Evolutionary conservation across 768 basidiomycete species (phyloP).

Genomic region (Multifurca ochricompacta): DNA sequence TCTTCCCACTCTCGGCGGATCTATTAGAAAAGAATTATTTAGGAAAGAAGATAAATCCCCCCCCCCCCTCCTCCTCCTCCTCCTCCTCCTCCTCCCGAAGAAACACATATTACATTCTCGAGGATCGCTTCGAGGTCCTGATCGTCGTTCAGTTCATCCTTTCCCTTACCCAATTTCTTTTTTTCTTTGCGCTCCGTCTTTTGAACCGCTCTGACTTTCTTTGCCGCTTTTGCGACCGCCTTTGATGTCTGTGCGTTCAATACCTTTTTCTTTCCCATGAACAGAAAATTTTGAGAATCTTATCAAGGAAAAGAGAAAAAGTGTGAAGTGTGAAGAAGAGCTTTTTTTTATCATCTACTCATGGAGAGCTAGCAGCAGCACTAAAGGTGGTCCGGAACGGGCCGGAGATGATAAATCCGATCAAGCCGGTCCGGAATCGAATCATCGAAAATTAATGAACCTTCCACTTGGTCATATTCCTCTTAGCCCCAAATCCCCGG

Average conservation of each 20-base stretch:
- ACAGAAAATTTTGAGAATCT: too few species aligned
- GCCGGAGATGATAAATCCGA: too few species aligned
- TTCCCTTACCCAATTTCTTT: slow-evolving; percentile 47
- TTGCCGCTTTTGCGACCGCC: slow-evolving; percentile 45
- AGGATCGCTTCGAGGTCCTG: slow-evolving; percentile 81
- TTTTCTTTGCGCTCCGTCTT: slow-evolving; percentile 65
- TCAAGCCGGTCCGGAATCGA: background rate
- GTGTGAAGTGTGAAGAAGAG: too few species aligned
- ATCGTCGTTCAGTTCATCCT: slow-evolving; percentile 50
- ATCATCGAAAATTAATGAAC: background rate
- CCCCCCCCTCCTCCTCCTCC: too few species aligned
- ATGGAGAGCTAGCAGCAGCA: too few species aligned
- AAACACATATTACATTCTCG: slow-evolving; percentile 75
- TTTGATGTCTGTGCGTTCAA: slow-evolving; percentile 29
- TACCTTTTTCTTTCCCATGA: slow-evolving; percentile 50
- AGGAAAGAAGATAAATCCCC: too few species aligned
- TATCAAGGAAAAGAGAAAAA: too few species aligned
- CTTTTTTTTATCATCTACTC: too few species aligned
- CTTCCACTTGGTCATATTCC: background rate
- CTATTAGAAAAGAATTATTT: slow-evolving; percentile 36
- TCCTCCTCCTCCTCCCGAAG: too few species aligned
- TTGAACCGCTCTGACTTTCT: slow-evolving; percentile 58
- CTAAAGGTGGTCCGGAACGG: too few species aligned
- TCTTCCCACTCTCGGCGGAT: slow-evolving; percentile 79
- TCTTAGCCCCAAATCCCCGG: too few species aligned